A percentile compares a stretch with the other conserved stretches of the same genome.
These are phyloP conservation scores for Lophiotrema nucula DNA, from an alignment of 495 filamentous ascomycete species.

Conservation along the genomic window DNA sequence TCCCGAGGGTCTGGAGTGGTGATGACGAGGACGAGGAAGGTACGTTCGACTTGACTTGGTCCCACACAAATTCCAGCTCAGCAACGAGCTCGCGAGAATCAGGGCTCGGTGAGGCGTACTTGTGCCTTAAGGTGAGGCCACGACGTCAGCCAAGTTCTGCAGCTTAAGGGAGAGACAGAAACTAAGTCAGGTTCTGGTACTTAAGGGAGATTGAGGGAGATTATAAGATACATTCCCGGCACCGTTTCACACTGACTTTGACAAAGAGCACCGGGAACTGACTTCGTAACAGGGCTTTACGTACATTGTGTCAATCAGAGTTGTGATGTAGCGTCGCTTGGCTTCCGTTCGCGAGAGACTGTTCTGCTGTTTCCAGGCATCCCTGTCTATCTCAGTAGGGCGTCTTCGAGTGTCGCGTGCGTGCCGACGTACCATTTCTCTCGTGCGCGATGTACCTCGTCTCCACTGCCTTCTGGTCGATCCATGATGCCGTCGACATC, in stretches of 20 bases:
- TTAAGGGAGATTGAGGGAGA: too few species aligned
- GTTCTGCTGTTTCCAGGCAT: slow-evolving; percentile 87
- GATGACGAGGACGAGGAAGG: slow-evolving; percentile 58
- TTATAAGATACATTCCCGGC: too few species aligned
- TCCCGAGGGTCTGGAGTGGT: slow-evolving; percentile 35
- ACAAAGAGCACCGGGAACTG: too few species aligned
- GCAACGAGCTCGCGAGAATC: slow-evolving; percentile 83
- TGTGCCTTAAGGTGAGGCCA: too few species aligned
- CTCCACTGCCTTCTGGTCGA: slow-evolving; percentile 61
- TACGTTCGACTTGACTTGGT: slow-evolving; percentile 86
- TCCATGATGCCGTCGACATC: slow-evolving; percentile 92
- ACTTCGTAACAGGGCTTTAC: too few species aligned
- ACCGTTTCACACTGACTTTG: too few species aligned
- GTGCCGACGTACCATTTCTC: slow-evolving; percentile 57
- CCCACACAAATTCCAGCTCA: slow-evolving; percentile 99
- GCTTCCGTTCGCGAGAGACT: slow-evolving; percentile 84
- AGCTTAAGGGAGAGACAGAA: too few species aligned
- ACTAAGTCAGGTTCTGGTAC: too few species aligned
- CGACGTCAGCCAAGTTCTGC: too few species aligned
- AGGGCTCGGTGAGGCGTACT: slow-evolving; percentile 77
- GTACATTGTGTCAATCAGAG: slow-evolving; percentile 95
- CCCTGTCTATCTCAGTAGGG: slow-evolving; percentile 47
- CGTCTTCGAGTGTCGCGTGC: slow-evolving; percentile 18
- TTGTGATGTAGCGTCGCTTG: slow-evolving; percentile 89
- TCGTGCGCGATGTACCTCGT: slow-evolving; percentile 55